Conservation (phyloP, 108 stramenopile species). For the Fistulifera pelliculosa region DNA sequence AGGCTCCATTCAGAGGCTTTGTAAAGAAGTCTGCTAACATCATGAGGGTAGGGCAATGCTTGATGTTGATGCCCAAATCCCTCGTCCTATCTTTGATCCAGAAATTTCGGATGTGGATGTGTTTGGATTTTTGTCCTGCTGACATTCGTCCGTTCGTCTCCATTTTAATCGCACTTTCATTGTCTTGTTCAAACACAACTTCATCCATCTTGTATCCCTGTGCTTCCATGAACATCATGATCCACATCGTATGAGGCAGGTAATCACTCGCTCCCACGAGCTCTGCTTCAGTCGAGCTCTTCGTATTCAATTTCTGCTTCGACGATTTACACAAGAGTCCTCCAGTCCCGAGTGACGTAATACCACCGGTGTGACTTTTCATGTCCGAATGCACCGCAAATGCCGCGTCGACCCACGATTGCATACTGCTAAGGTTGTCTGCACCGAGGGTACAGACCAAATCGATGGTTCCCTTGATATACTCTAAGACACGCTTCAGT, state of each 20-base stretch:
- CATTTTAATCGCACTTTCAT: conserved; percentile 33
- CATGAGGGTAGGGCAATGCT: conserved; percentile 31
- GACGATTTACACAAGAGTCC: conserved; percentile 5
- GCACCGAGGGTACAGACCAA: conserved; percentile 14
- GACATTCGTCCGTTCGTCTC: conserved; percentile 32
- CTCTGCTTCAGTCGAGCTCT: conserved; percentile 36
- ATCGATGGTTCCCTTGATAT: conserved; percentile 21
- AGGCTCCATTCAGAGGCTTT: conserved; percentile 27
- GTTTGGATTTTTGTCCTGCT: conserved; percentile 14
- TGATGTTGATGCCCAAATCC: conserved; percentile 16
- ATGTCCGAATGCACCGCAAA: conserved; percentile 24
- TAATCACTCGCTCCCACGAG: conserved; percentile 22
- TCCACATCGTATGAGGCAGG: conserved; percentile 31
- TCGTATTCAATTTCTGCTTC: conserved; percentile 34
- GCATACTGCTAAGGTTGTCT: conserved; percentile 4
- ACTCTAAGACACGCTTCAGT: conserved; percentile 24
- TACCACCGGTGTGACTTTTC: conserved; percentile 28
- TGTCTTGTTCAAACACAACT: conserved; percentile 37
- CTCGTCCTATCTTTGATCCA: conserved; percentile 26
- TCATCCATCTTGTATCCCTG: conserved; percentile 29
- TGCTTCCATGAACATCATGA: conserved; percentile 23
- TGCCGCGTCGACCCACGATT: conserved; percentile 22
- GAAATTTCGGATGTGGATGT: conserved; percentile 42
- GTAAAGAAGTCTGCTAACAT: conserved; percentile 36
- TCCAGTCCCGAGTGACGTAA: conserved; percentile 24